These are phyloP conservation scores for Botrytis aclada DNA, from an alignment of 2,329 filamentous ascomycete species.

Conservation along the genomic window DNA sequence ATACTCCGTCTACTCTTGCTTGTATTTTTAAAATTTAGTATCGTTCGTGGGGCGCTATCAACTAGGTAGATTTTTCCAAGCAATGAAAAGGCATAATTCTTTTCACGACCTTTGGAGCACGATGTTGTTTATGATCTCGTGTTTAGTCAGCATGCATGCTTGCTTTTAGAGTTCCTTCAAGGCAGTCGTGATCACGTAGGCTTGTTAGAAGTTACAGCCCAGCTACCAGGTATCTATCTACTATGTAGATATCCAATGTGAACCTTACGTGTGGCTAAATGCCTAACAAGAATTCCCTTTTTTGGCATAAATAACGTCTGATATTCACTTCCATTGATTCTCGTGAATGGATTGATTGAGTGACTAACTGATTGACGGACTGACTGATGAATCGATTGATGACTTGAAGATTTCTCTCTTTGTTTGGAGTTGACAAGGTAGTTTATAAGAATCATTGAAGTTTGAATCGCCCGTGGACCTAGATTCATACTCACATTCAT, in stretches of 20 bases:
- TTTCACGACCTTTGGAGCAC: not conserved
- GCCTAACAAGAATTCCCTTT: not conserved
- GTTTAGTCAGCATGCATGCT: not conserved
- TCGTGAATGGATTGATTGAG: not conserved
- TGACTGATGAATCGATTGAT: not conserved
- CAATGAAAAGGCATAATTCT: conserved; percentile 9
- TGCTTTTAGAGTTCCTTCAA: not conserved
- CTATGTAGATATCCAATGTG: not conserved
- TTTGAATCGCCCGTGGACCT: no score
- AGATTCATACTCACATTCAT: not conserved
- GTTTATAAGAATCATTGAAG: not conserved
- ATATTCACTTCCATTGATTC: not conserved
- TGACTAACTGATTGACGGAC: not conserved
- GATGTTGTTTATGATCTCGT: not conserved
- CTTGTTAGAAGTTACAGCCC: not conserved
- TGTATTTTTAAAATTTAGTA: not conserved
- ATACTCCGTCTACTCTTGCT: not conserved
- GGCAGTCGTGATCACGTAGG: conserved; percentile 14
- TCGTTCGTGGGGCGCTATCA: not conserved
- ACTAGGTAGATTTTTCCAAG: not conserved
- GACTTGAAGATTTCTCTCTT: not conserved
- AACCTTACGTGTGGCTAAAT: not conserved
- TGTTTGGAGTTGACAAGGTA: not conserved
- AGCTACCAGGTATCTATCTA: not conserved
- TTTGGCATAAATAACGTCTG: not conserved